These are phyloP conservation scores for Penicillium parvum DNA, from an alignment of 495 filamentous ascomycete genomes.

Conservation along the genomic window DNA sequence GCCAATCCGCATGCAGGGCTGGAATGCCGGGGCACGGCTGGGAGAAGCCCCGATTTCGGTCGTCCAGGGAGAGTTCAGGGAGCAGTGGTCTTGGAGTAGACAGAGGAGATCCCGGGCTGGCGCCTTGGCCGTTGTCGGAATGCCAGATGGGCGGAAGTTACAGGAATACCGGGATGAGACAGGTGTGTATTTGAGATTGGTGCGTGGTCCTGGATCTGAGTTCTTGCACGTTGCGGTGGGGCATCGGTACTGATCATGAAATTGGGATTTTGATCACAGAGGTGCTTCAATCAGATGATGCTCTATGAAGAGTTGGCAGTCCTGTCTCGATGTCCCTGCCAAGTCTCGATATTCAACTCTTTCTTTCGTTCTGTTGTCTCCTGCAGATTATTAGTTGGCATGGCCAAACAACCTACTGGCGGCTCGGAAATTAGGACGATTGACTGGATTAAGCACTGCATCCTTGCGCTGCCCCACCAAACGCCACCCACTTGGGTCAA, in stretches of 20 bases:
- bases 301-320: too few relatives aligned
- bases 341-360: constrained; percentile 2
- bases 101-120: constrained; percentile 16
- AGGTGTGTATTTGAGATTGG: neutral
- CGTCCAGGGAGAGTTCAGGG: constrained; percentile 1
- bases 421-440: constrained; percentile 5
- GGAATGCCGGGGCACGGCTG: constrained; percentile 14
- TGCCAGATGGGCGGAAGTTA: constrained; percentile 1
- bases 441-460: constrained; percentile 20
- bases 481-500: constrained; percentile 9
- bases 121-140: constrained; percentile 39
- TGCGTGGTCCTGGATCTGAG: constrained; percentile 5
- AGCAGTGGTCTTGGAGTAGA: constrained; percentile 1
- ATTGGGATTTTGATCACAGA: too few relatives aligned
- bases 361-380: too few relatives aligned
- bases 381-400: too few relatives aligned
- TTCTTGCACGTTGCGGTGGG: neutral
- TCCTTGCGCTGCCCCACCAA: constrained; percentile 11
- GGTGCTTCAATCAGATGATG: too few relatives aligned
- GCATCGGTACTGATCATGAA: neutral
- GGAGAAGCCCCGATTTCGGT: constrained; percentile 34
- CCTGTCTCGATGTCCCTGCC: constrained; percentile 3
- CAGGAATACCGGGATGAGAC: neutral
- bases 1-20: constrained; percentile 18
- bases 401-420: constrained; percentile 1